Evolutionary conservation across 805 yeast genomes (phyloP).

Genomic region (Saccharomycopsis sp.): DNA sequence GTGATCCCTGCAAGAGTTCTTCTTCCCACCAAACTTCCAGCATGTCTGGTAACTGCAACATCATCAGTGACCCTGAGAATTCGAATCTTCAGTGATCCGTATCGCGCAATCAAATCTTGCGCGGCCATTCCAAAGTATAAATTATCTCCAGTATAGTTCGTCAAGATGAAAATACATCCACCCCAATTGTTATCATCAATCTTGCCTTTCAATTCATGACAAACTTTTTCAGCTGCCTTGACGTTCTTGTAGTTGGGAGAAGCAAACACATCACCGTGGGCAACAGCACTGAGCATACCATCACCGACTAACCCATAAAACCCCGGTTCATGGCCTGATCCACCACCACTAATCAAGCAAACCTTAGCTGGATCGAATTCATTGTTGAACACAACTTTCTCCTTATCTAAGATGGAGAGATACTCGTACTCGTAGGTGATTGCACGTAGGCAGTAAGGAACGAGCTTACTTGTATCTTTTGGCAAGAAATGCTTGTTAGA

Average conservation of each 20-base stretch:
- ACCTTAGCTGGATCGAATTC: constrained; percentile 24
- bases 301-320: constrained; percentile 35
- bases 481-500: constrained; percentile 39
- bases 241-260: constrained; percentile 34
- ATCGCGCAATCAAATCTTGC: constrained; percentile 34
- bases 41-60: constrained; percentile 82
- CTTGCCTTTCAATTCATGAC: constrained; percentile 4
- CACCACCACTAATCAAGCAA: constrained; percentile 35
- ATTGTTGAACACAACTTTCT: constrained; percentile 34
- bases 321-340: constrained; percentile 40
- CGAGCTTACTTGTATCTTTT: constrained; percentile 29
- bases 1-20: constrained; percentile 92
- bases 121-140: constrained; percentile 88
- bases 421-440: constrained; percentile 33
- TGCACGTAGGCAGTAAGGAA: constrained; percentile 33
- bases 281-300: constrained; percentile 35
- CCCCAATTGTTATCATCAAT: constrained; percentile 8
- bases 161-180: constrained; percentile 48
- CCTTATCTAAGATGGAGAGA: constrained; percentile 32
- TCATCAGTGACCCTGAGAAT: constrained; percentile 72
- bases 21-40: constrained; percentile 88
- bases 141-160: constrained; percentile 92
- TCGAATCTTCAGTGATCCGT: constrained; percentile 11
- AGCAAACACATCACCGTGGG: constrained; percentile 38
- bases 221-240: constrained; percentile 25